Evolutionary conservation across 352 stramenopile species (phyloP).

Genomic region (Sclerospora graminicola): DNA sequence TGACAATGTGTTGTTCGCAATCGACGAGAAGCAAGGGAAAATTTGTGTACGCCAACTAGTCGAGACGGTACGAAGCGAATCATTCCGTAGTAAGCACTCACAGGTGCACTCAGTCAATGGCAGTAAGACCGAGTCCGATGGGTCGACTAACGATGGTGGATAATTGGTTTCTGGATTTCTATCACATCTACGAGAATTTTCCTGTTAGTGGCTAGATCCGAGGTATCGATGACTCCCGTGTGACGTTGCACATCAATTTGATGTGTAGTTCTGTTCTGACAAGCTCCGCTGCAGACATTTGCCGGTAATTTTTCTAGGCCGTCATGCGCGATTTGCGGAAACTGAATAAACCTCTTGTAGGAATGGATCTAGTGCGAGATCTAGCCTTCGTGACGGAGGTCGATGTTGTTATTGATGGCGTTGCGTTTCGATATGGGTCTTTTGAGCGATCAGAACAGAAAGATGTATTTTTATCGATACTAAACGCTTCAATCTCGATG

Average conservation of each 20-base stretch:
- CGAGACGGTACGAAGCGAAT: conserved; percentile 43
- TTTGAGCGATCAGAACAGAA: conserved; percentile 69
- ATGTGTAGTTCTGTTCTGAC: too few species aligned
- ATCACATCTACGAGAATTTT: too few species aligned
- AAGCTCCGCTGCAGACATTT: conserved; percentile 31
- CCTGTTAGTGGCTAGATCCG: too few species aligned
- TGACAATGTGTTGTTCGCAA: too few species aligned
- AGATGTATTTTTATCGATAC: conserved; percentile 63
- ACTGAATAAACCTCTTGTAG: too few species aligned
- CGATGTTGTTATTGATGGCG: background rate
- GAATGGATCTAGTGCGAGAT: too few species aligned
- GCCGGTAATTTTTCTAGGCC: conserved; percentile 26
- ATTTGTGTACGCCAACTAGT: conserved; percentile 8
- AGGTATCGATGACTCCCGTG: too few species aligned
- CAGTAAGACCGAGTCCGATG: conserved; percentile 6
- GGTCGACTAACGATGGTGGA: conserved; percentile 6
- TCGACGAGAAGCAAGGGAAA: too few species aligned
- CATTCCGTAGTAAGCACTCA: conserved; percentile 39
- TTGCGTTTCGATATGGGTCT: too few species aligned
- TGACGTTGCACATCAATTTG: too few species aligned
- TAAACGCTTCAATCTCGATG: conserved; percentile 62
- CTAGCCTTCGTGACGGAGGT: conserved; percentile 9
- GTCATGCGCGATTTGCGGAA: too few species aligned
- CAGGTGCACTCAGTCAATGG: conserved; percentile 13
- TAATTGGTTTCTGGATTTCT: conserved; percentile 20